Percentiles rank a stretch among this genome's conserved stretches.
phyloP scores from a whole-genome alignment of 1,139 yeast genomes.

The Pichia sp. region DNA sequence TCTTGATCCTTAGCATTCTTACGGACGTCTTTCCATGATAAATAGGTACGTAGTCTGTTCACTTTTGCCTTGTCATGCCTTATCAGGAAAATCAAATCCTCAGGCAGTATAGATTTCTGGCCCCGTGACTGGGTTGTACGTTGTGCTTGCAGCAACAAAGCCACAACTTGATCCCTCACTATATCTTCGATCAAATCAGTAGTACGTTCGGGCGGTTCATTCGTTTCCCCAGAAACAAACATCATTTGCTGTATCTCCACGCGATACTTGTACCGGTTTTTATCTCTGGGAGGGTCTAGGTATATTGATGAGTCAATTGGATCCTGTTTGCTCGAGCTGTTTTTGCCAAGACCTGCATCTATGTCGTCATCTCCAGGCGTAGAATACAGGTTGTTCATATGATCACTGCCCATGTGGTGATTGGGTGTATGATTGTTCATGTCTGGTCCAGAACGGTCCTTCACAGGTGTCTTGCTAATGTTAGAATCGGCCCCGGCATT shows the following conservation, averaged over 20 bases:
- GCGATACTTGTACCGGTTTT: slow-evolving; percentile 66
- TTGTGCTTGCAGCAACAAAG: slow-evolving; percentile 71
- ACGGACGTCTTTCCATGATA: slow-evolving; percentile 96
- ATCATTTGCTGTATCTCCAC: slow-evolving; percentile 95
- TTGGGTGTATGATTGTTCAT: neutral
- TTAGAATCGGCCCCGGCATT: neutral
- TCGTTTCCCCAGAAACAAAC: slow-evolving; percentile 95
- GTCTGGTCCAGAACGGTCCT: neutral
- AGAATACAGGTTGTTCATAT: neutral
- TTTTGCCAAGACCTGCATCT: slow-evolving; percentile 6
- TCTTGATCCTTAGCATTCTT: slow-evolving; percentile 97
- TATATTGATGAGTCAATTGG: neutral
- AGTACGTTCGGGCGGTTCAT: slow-evolving; percentile 89
- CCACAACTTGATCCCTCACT: slow-evolving; percentile 91
- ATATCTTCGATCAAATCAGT: slow-evolving; percentile 91
- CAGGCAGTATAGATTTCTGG: slow-evolving; percentile 81
- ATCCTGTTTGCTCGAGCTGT: slow-evolving; percentile 1
- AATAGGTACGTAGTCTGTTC: slow-evolving; percentile 78
- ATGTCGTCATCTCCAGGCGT: slow-evolving; percentile 1
- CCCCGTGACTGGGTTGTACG: slow-evolving; percentile 77
- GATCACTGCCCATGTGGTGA: neutral
- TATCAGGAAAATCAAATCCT: slow-evolving; percentile 86
- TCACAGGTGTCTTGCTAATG: neutral
- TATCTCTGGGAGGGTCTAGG: slow-evolving; percentile 22
- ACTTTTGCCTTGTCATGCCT: slow-evolving; percentile 95